phyloP scores from a whole-genome alignment of 2,329 filamentous ascomycete genomes.

The Talaromyces sp. region DNA sequence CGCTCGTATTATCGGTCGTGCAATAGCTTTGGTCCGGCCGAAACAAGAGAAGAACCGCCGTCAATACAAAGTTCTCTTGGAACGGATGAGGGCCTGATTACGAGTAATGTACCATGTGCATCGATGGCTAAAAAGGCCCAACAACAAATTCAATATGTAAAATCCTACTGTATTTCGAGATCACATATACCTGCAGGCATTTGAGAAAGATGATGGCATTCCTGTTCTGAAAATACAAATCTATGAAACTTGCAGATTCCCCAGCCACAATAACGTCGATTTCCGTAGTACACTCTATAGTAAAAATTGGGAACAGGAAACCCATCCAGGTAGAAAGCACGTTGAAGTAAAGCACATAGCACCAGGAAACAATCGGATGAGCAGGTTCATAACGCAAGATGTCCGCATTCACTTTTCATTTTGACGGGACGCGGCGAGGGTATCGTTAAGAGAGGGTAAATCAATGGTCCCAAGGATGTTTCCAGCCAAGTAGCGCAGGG shows the following conservation, averaged over 20 bases:
- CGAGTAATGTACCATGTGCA: background rate
- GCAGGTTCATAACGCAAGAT: background rate
- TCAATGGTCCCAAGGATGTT: slow-evolving; percentile 94
- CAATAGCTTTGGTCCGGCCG: slow-evolving; percentile 55
- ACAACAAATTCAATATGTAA: background rate
- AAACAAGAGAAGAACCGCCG: slow-evolving; percentile 72
- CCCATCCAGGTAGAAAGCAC: background rate
- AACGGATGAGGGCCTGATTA: slow-evolving; percentile 55
- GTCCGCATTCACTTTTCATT: background rate
- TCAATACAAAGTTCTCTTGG: slow-evolving; percentile 76
- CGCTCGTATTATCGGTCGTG: slow-evolving; percentile 62
- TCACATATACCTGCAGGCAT: background rate
- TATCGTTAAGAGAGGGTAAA: slow-evolving; percentile 6
- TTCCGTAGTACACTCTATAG: background rate
- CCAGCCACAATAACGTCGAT: background rate
- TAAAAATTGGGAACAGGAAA: background rate
- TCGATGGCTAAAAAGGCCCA: background rate
- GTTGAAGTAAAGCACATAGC: background rate
- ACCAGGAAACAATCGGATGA: background rate
- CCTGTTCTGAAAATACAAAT: background rate
- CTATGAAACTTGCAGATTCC: background rate
- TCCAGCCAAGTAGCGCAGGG: slow-evolving; percentile 84
- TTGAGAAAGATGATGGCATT: slow-evolving; percentile 1
- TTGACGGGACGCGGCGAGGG: background rate
- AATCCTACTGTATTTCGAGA: background rate